Percentiles rank a stretch among this genome's conserved stretches.
Conservation (phyloP, 768 basidiomycete species). For the Lactarius evosmus region DNA sequence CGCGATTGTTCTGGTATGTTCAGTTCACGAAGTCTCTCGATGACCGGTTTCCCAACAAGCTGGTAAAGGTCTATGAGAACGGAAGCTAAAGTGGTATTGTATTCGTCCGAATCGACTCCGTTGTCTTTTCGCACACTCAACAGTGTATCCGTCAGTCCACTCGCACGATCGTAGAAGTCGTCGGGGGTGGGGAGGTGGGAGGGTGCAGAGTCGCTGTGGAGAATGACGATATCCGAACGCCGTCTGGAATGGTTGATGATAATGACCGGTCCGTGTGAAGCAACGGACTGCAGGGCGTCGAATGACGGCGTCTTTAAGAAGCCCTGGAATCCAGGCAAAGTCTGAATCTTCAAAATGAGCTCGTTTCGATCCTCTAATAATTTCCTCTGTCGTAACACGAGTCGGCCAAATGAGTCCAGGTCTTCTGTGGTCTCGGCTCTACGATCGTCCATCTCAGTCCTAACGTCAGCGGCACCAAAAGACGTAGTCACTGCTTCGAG, state of each 20-base stretch:
- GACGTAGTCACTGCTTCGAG: not conserved
- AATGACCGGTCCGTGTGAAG: constrained; percentile 4
- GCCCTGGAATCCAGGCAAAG: not conserved
- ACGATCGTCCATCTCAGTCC: not conserved
- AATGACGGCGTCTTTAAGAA: not conserved
- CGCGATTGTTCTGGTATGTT: constrained; percentile 12
- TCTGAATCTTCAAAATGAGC: not conserved
- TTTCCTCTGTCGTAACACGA: not conserved
- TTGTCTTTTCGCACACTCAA: not conserved
- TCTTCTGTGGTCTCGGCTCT: not conserved
- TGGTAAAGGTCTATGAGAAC: constrained; percentile 7
- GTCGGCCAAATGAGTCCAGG: not conserved
- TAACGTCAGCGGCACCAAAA: not conserved
- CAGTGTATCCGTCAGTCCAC: not conserved
- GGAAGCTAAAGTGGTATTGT: not conserved
- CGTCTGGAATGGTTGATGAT: not conserved
- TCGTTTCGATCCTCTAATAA: not conserved
- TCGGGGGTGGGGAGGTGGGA: constrained; percentile 35
- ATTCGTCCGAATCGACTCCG: not conserved
- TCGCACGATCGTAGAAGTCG: constrained; percentile 6
- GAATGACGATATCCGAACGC: constrained; percentile 2
- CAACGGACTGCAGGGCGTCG: not conserved
- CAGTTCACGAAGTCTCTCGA: not conserved
- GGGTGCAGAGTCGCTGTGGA: constrained; percentile 46
- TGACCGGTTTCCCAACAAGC: constrained; percentile 14